A percentile compares a stretch with the other conserved stretches of the same genome.
Conservation (phyloP, 2,329 filamentous ascomycete genomes). For the Rutstroemia sp. region DNA sequence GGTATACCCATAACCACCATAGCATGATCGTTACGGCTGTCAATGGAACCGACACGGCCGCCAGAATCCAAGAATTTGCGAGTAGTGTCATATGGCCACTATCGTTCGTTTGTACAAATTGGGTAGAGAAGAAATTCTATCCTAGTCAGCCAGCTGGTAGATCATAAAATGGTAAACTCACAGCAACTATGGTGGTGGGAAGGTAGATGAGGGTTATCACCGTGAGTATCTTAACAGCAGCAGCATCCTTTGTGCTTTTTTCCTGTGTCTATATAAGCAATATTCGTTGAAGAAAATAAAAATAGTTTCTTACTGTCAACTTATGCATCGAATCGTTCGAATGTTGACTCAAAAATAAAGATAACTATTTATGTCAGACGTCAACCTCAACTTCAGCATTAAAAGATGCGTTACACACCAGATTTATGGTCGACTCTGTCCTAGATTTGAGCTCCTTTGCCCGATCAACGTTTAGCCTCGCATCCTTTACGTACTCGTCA, state of each 20-base stretch:
- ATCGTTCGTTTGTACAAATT: constrained; percentile 17
- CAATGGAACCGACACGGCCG: constrained; percentile 17
- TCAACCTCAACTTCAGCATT: background rate
- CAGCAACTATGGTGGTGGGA: constrained; percentile 20
- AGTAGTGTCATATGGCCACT: constrained; percentile 12
- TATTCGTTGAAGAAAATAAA: background rate
- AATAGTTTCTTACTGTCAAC: constrained; percentile 15
- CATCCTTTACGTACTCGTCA: constrained; percentile 14
- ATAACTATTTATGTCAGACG: constrained; percentile 11
- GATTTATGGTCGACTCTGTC: constrained; percentile 13
- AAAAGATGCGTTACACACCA: constrained; percentile 10
- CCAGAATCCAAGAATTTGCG: constrained; percentile 16
- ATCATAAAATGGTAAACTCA: background rate
- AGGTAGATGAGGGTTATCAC: constrained; percentile 22
- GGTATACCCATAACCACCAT: constrained; percentile 19
- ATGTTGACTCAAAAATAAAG: constrained; percentile 16
- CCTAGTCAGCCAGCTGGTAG: too few species aligned
- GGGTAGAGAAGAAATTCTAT: constrained; percentile 21
- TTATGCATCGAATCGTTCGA: constrained; percentile 16
- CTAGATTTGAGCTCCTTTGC: constrained; percentile 11
- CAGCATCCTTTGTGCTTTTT: constrained; percentile 19
- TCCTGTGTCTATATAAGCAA: constrained; percentile 9
- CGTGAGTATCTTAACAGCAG: constrained; percentile 23
- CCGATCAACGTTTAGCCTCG: constrained; percentile 9
- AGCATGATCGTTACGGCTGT: constrained; percentile 17